Evolutionary conservation across 352 stramenopile genomes (phyloP).

Genomic region (Globisporangium okanoganense): DNA sequence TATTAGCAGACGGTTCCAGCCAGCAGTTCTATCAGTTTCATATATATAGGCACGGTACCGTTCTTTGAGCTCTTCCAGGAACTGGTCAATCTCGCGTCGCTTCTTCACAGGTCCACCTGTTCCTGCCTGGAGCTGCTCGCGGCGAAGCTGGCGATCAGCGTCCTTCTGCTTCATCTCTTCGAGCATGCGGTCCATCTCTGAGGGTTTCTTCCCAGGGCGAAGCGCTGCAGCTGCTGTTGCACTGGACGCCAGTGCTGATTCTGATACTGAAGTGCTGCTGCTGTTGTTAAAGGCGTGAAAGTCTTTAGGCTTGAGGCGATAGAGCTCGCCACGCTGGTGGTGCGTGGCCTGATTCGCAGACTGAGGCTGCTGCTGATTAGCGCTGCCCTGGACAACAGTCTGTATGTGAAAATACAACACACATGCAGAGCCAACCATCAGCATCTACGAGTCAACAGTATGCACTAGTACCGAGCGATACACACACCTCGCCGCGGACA

Average conservation of each 20-base stretch:
- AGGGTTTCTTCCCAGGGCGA: constrained; percentile 30
- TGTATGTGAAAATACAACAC: not conserved
- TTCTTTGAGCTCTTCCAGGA: constrained; percentile 89
- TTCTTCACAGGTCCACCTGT: constrained; percentile 34
- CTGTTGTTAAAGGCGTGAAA: not conserved
- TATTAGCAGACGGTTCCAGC: not conserved
- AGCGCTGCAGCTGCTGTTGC: not conserved
- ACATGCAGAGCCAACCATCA: not conserved
- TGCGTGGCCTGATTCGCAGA: not conserved
- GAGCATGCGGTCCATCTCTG: constrained; percentile 67
- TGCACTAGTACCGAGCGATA: not conserved
- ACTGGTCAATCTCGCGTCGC: constrained; percentile 80
- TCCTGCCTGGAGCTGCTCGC: constrained; percentile 19
- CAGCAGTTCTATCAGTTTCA: not conserved
- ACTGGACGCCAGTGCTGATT: not conserved
- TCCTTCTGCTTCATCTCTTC: constrained; percentile 71
- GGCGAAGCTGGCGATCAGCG: constrained; percentile 16
- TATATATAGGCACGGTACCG: constrained; percentile 20
- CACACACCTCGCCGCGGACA: constrained; percentile 32
- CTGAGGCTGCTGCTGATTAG: constrained; percentile 1
- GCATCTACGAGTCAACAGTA: not conserved
- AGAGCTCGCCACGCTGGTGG: constrained; percentile 21
- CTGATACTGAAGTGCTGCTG: not conserved
- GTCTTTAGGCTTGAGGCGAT: constrained; percentile 29
- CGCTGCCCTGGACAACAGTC: constrained; percentile 4